phyloP scores from a whole-genome alignment of 257 asterid genomes.

The Thymus mandschuricus region DNA sequence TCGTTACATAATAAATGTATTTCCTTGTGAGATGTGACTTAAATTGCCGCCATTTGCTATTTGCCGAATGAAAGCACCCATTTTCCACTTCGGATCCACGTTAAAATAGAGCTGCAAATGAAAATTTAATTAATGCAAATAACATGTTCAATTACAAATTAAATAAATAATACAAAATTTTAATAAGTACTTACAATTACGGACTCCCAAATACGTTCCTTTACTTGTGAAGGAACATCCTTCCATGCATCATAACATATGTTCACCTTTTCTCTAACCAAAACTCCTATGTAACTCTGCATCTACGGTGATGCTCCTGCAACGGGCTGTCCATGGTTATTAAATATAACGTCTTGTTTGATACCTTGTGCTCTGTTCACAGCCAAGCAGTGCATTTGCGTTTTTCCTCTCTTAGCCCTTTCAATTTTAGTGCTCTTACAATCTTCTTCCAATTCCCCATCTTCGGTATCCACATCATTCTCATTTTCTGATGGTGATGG shows the following conservation, averaged over 20 bases:
- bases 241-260: too few relatives aligned
- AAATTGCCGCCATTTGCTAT: not conserved
- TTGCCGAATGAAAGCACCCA: not conserved
- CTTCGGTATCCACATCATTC: not conserved
- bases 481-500: not conserved
- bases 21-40: too few relatives aligned
- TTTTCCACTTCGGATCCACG: not conserved
- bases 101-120: not conserved
- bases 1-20: too few relatives aligned
- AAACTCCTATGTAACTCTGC: too few relatives aligned
- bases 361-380: not conserved
- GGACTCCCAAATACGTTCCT: too few relatives aligned
- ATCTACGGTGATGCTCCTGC: not conserved
- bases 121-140: too few relatives aligned
- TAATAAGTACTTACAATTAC: too few relatives aligned
- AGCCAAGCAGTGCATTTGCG: not conserved
- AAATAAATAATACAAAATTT: too few relatives aligned
- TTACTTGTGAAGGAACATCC: too few relatives aligned
- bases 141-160: too few relatives aligned
- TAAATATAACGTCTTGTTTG: not conserved
- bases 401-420: not conserved
- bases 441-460: not conserved
- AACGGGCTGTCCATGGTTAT: not conserved
- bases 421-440: not conserved
- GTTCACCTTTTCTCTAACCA: too few relatives aligned